Conservation (phyloP, 2,329 filamentous ascomycete genomes). For the Fusarium transvaalense region DNA sequence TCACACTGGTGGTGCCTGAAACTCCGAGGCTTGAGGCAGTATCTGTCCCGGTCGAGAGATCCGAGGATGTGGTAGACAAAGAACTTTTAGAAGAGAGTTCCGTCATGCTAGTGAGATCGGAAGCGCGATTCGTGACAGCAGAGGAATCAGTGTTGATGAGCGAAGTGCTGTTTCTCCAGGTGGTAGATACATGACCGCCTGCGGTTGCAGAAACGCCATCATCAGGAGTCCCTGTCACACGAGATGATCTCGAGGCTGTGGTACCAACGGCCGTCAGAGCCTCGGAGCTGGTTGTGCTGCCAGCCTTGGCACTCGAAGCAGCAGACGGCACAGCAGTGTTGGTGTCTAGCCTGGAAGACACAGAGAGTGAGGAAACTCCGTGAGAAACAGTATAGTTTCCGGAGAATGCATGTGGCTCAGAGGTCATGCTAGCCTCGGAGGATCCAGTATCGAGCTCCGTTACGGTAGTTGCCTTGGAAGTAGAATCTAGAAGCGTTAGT, state of each 20-base stretch:
- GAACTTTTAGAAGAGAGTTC: not conserved
- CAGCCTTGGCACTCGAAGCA: constrained; percentile 39
- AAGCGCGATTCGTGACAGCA: not conserved
- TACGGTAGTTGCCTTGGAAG: constrained; percentile 11
- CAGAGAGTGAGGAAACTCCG: constrained; percentile 1
- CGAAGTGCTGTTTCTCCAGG: not conserved
- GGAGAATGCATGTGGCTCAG: constrained; percentile 4
- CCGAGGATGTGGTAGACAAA: constrained; percentile 2
- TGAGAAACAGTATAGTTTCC: not conserved
- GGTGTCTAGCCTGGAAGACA: constrained; percentile 9
- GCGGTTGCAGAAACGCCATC: not conserved
- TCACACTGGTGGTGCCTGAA: not conserved
- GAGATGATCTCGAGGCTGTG: constrained; percentile 12
- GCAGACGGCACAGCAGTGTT: constrained; percentile 18
- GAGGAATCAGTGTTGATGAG: constrained; percentile 5
- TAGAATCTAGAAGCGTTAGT: constrained; percentile 34
- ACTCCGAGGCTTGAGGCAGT: not conserved
- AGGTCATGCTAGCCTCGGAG: constrained; percentile 3
- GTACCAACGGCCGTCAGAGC: constrained; percentile 7
- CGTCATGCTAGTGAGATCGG: not conserved
- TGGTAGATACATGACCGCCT: not conserved
- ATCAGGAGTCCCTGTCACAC: not conserved
- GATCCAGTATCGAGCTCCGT: not conserved
- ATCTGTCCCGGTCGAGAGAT: not conserved
- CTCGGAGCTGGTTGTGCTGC: constrained; percentile 28